A percentile compares a stretch with the other conserved stretches of the same genome.
These are phyloP conservation scores for Wickerhamiella infanticola DNA, from an alignment of 1,139 yeast species.

Conservation along the genomic window DNA sequence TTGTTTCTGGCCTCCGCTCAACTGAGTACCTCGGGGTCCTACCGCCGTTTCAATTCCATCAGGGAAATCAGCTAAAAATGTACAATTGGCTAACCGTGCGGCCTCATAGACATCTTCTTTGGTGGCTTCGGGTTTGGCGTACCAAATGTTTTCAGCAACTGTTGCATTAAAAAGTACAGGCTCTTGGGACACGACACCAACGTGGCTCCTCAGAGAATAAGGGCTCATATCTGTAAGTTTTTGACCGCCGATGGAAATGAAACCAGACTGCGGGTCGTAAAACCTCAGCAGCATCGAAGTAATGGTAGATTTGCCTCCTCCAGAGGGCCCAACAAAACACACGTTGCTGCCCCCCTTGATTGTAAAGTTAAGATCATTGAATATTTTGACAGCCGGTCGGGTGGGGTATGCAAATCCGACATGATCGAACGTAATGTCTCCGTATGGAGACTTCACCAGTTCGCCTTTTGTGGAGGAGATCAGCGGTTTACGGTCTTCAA, in stretches of 20 bases:
- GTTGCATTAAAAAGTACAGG: constrained; percentile 88
- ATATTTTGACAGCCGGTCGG: constrained; percentile 57
- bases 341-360: constrained; percentile 77
- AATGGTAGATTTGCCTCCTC: constrained; percentile 88
- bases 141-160: constrained; percentile 68
- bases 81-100: constrained; percentile 64
- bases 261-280: constrained; percentile 62
- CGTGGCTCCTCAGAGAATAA: constrained; percentile 51
- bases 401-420: constrained; percentile 76
- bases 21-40: constrained; percentile 75
- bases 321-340: constrained; percentile 92
- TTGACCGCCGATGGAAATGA: constrained; percentile 51
- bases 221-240: constrained; percentile 54
- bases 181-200: constrained; percentile 90
- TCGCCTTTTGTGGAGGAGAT: constrained; percentile 51
- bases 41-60: constrained; percentile 68
- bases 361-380: constrained; percentile 45
- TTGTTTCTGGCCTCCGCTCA: constrained; percentile 83
- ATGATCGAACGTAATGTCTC: constrained; percentile 45
- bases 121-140: constrained; percentile 48
- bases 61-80: constrained; percentile 60
- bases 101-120: constrained; percentile 56
- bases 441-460: constrained; percentile 23
- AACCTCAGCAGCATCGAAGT: constrained; percentile 65
- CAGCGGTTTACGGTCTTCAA: constrained; percentile 57